These are phyloP conservation scores for Salix exigua DNA, from an alignment of 345 rosid genomes.

Conservation along the genomic window DNA sequence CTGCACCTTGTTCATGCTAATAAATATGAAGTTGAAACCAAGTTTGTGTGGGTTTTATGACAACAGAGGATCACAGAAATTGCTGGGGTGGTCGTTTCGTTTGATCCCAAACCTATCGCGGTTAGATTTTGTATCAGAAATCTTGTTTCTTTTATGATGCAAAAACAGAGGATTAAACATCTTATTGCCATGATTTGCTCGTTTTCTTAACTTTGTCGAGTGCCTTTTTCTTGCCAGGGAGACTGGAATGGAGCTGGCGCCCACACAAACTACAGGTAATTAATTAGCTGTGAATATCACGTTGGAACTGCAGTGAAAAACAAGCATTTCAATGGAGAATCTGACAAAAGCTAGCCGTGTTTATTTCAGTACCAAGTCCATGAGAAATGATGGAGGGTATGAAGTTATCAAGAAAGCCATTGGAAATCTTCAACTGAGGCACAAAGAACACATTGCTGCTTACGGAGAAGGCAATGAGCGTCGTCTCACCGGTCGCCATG, in stretches of 20 bases:
- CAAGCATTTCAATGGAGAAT: background rate
- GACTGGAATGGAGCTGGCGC: slow-evolving; percentile 31
- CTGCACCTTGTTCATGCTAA: background rate
- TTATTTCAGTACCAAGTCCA: slow-evolving; percentile 22
- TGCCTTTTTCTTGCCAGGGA: slow-evolving; percentile 5
- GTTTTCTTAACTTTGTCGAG: background rate
- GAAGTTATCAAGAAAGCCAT: slow-evolving; percentile 21
- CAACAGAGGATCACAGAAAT: slow-evolving; percentile 25
- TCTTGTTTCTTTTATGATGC: background rate
- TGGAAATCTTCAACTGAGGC: slow-evolving; percentile 12
- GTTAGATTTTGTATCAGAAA: background rate
- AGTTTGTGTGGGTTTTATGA: background rate
- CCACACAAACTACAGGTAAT: slow-evolving; percentile 22
- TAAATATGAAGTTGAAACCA: background rate
- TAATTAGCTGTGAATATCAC: background rate
- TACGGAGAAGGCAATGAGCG: slow-evolving; percentile 28
- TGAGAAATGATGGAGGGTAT: slow-evolving; percentile 18
- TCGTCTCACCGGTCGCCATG: slow-evolving; percentile 20
- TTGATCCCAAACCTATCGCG: slow-evolving; percentile 22
- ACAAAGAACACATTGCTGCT: slow-evolving; percentile 19
- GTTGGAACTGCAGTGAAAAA: too few relatives aligned
- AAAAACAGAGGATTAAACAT: background rate
- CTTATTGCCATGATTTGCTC: background rate
- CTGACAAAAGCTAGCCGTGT: background rate
- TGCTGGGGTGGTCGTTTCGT: slow-evolving; percentile 20